Conservation (phyloP, 2,329 filamentous ascomycete species). For the Microdochium paspali region DNA sequence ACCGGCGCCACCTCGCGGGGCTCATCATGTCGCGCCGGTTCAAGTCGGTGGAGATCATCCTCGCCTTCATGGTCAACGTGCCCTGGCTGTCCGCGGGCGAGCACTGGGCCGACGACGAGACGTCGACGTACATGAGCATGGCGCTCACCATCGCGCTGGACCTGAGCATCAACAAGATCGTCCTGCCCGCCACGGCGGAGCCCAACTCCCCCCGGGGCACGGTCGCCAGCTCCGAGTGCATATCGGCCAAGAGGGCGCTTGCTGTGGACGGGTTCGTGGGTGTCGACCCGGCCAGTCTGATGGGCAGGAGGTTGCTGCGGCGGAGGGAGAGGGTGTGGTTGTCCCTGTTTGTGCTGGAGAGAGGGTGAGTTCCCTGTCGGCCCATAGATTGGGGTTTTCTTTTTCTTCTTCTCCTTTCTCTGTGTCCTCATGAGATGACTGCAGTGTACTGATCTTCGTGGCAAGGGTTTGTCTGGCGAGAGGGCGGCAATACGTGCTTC, state of each 20-base stretch:
- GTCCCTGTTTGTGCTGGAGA: slow-evolving; percentile 61
- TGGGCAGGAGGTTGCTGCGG: slow-evolving; percentile 51
- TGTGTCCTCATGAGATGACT: background rate
- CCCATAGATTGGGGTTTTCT: too few species aligned
- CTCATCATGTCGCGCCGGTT: slow-evolving; percentile 51
- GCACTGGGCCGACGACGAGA: slow-evolving; percentile 64
- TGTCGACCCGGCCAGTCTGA: slow-evolving; percentile 49
- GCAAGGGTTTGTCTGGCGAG: slow-evolving; percentile 56
- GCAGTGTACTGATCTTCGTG: slow-evolving; percentile 8
- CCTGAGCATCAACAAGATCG: slow-evolving; percentile 59
- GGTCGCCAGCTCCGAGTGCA: slow-evolving; percentile 56
- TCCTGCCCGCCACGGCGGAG: slow-evolving; percentile 44
- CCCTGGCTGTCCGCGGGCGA: slow-evolving; percentile 65
- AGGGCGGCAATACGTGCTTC: slow-evolving; percentile 59
- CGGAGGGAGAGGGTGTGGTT: slow-evolving; percentile 63
- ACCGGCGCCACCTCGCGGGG: slow-evolving; percentile 53
- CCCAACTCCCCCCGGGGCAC: slow-evolving; percentile 31
- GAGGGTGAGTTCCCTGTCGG: slow-evolving; percentile 48
- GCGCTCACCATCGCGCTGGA: slow-evolving; percentile 62
- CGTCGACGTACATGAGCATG: slow-evolving; percentile 61
- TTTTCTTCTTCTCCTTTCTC: too few species aligned
- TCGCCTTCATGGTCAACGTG: slow-evolving; percentile 68
- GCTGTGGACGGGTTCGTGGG: slow-evolving; percentile 59
- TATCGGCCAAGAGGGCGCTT: slow-evolving; percentile 57
- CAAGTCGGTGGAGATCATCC: slow-evolving; percentile 63